Evolutionary conservation across 148 eudicot species (phyloP).

Genomic region (Heliamphora exappendiculata): DNA sequence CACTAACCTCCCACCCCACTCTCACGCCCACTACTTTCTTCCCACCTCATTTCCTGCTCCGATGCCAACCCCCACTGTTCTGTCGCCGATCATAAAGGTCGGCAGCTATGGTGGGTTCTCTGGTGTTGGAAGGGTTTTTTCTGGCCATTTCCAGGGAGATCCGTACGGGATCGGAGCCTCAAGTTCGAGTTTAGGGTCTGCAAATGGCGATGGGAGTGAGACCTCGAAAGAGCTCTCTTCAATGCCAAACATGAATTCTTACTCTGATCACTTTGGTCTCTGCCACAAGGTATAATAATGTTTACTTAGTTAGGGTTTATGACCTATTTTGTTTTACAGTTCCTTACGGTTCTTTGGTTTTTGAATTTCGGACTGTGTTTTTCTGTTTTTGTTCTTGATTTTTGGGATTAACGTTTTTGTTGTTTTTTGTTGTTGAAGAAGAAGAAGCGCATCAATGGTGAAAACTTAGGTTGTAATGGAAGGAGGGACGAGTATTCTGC

Average conservation of each 20-base stretch:
- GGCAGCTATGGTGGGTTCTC: constrained; percentile 8
- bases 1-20: constrained; percentile 4
- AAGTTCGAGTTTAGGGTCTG: constrained; percentile 4
- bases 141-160: neutral
- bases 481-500: neutral
- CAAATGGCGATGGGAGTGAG: constrained; percentile 11
- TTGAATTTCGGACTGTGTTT: no score
- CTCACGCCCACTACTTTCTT: neutral
- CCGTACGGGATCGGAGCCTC: constrained; percentile 11
- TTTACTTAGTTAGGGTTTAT: neutral
- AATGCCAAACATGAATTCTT: constrained; percentile 32
- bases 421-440: constrained; percentile 15
- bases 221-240: constrained; percentile 51
- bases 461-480: constrained; percentile 12
- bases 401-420: neutral
- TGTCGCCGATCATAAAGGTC: constrained; percentile 10
- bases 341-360: neutral
- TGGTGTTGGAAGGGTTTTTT: neutral
- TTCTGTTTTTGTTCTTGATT: neutral
- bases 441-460: constrained; percentile 23
- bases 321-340: neutral
- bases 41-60: neutral
- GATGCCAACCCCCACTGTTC: constrained; percentile 3
- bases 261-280: constrained; percentile 3
- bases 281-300: constrained; percentile 22